Base-by-base conservation (phyloP, 2,329 filamentous ascomycete genomes). In the Aspergillus transmontanensis region DNA sequence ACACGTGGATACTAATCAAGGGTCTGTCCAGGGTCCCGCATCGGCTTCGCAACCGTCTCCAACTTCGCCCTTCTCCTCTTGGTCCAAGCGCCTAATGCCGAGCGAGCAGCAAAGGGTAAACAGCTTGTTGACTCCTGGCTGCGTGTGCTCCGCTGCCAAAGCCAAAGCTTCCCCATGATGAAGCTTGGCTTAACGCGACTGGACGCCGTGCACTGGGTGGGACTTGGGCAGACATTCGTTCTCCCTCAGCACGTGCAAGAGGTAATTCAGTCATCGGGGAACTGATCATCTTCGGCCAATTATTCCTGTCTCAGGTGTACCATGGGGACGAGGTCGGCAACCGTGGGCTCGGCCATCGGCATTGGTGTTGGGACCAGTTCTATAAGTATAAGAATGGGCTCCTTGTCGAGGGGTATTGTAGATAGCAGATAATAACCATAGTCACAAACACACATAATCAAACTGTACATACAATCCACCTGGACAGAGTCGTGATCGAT, bases 31-130 rank as follows among this genome's bases (percentile, higher is more conserved):
- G 74, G 74, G 74, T 73, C 72, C 10, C 72, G 74, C 3, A 71
- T 76, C 50, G 69, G 73, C 11, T 76, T 76, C 36, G 73, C 74
- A n/a, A 74, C 73, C 1, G 71, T 76, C 19, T 76, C 74, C 14
- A 76, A 76, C 39, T 76, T 75, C 51, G 61, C 71, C n/a, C 69
- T 75, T 56, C 58, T 76, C 9, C 65, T 76, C 6, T 64, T 76
- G 1, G 70, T 76, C 9, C 72, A 76, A 61, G 71, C 74, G 1
- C 74, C 74, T 0, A 75, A 68, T 19, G 58, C 60, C 28, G 70
- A 72, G 19, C 71, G 73, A 56, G 73, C 71, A 3, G 36, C 62
- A 2, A 69, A 68, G 36, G 71, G 68, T 7, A 75, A 72, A 50
- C 65, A 69, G 16, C 62, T 75, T 12, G 70, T 75, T 6, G 70